Conservation (phyloP, 352 stramenopile species). For the Globisporangium cederbergense region DNA sequence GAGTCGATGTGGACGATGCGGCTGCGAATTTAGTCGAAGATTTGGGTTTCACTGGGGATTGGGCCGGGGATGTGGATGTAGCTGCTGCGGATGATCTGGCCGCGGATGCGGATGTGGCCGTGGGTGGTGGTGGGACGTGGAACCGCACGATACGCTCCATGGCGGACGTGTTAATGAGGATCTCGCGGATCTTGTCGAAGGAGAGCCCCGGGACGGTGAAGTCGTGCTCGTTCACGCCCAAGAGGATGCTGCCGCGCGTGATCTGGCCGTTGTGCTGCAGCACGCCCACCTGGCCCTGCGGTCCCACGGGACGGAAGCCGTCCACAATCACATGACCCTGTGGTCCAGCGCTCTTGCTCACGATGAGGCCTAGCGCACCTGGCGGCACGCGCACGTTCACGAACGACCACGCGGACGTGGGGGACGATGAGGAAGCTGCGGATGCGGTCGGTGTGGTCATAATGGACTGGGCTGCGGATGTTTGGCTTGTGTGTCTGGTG, state of each 20-base stretch:
- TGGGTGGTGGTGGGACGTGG: slow-evolving; percentile 42
- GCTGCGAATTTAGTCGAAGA: neutral
- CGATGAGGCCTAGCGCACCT: slow-evolving; percentile 70
- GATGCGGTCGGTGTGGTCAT: neutral
- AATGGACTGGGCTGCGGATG: neutral
- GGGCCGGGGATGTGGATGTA: neutral
- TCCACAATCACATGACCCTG: slow-evolving; percentile 61
- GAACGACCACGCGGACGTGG: slow-evolving; percentile 24
- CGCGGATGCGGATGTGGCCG: slow-evolving; percentile 7
- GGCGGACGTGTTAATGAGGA: slow-evolving; percentile 61
- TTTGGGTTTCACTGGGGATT: too few species aligned
- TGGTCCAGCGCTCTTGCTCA: slow-evolving; percentile 47
- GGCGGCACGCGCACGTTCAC: slow-evolving; percentile 68
- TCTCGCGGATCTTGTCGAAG: slow-evolving; percentile 70
- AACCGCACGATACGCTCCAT: slow-evolving; percentile 62
- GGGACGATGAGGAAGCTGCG: neutral
- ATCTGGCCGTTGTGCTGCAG: slow-evolving; percentile 42
- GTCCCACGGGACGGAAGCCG: slow-evolving; percentile 59
- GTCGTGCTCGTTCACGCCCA: slow-evolving; percentile 74
- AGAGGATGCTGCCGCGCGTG: slow-evolving; percentile 37
- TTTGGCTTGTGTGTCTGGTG: neutral
- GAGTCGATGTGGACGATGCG: neutral
- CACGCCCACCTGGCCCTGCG: slow-evolving; percentile 36
- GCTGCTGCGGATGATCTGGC: neutral
- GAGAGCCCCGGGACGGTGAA: slow-evolving; percentile 44